Conservation (phyloP, 129 eudicot genomes). For the Artemisia argyi region DNA sequence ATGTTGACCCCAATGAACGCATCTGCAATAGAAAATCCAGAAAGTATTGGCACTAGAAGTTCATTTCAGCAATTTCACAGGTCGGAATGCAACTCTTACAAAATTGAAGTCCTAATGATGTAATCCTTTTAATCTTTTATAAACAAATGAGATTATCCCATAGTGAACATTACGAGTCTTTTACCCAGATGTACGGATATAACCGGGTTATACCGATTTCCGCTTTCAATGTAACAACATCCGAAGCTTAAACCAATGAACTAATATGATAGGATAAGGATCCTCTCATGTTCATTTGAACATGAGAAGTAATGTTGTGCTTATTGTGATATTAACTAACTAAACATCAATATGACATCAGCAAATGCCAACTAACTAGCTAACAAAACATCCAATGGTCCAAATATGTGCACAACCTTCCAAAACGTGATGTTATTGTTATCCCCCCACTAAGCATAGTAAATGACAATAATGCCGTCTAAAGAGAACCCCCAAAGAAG, state of each 20-base stretch:
- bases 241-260: too few relatives aligned
- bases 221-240: too few relatives aligned
- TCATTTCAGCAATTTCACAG: neutral
- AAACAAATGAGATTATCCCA: too few relatives aligned
- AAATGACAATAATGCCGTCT: slow-evolving; percentile 4
- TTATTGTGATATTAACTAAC: too few relatives aligned
- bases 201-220: too few relatives aligned
- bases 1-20: slow-evolving; percentile 73
- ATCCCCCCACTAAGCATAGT: neutral
- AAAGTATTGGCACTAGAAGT: neutral
- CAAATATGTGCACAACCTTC: slow-evolving; percentile 10
- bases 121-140: too few relatives aligned
- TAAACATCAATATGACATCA: too few relatives aligned
- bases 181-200: too few relatives aligned
- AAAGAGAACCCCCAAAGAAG: neutral
- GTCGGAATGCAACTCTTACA: neutral
- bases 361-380: neutral
- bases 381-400: neutral
- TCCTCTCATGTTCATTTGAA: too few relatives aligned
- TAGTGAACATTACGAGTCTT: too few relatives aligned
- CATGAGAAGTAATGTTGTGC: too few relatives aligned
- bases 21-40: slow-evolving; percentile 10
- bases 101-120: neutral
- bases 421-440: slow-evolving; percentile 3
- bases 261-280: too few relatives aligned